phyloP scores from a whole-genome alignment of 352 stramenopile species.

The Pseudoperonospora humuli region DNA sequence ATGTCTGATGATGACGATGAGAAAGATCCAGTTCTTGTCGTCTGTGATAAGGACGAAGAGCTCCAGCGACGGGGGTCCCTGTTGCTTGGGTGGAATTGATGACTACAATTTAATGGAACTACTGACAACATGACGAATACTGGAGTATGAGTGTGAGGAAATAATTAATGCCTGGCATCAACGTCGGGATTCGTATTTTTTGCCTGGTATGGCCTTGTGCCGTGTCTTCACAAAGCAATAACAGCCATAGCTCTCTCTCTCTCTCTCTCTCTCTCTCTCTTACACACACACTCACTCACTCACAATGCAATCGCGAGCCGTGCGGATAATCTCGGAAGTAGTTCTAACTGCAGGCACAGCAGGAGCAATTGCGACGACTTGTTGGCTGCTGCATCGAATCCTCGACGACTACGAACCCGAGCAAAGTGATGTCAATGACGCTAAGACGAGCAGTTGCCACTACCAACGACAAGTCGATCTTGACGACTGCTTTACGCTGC shows the following conservation, averaged over 20 bases:
- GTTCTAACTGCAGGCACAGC: slow-evolving; percentile 19
- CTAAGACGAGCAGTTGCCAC: background rate
- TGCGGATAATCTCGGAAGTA: slow-evolving; percentile 10
- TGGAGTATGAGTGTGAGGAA: too few relatives aligned
- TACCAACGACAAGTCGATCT: background rate
- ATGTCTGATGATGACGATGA: slow-evolving; percentile 13
- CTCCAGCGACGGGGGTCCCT: slow-evolving; percentile 10
- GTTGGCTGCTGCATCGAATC: slow-evolving; percentile 21
- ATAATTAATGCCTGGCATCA: slow-evolving; percentile 8
- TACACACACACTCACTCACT: slow-evolving; percentile 2
- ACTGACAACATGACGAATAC: slow-evolving; percentile 1
- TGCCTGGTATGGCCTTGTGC: too few relatives aligned
- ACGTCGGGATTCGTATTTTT: background rate
- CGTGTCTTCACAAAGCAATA: slow-evolving; percentile 13
- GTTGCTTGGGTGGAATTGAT: slow-evolving; percentile 13
- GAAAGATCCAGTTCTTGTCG: slow-evolving; percentile 5
- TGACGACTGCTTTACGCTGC: slow-evolving; percentile 7
- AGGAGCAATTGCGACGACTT: slow-evolving; percentile 12
- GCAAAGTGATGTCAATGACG: slow-evolving; percentile 3
- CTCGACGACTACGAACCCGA: slow-evolving; percentile 7
- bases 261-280: too few relatives aligned
- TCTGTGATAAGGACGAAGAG: slow-evolving; percentile 12
- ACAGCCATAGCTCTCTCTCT: too few relatives aligned
- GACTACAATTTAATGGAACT: background rate
- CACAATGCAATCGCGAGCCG: slow-evolving; percentile 19